Conservation (phyloP, 108 stramenopile genomes). For the Cyclotella distinguenda region DNA sequence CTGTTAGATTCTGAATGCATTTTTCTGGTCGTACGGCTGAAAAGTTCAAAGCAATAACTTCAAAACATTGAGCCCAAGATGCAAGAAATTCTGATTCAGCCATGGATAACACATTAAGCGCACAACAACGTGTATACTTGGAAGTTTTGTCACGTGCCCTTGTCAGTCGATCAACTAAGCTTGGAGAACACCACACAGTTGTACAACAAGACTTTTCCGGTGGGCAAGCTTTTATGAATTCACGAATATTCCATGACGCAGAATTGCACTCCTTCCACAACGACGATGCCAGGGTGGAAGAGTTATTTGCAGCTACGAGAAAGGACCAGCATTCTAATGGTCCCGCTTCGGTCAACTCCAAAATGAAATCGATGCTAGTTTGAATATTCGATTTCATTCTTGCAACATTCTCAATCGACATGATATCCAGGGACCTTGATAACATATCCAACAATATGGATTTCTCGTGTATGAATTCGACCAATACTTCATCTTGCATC, state of each 20-base stretch:
- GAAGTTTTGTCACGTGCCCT: neutral
- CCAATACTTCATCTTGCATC: constrained; percentile 10
- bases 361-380: constrained; percentile 26
- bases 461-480: constrained; percentile 12
- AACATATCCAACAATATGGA: constrained; percentile 23
- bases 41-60: constrained; percentile 13
- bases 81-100: constrained; percentile 17
- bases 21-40: constrained; percentile 7
- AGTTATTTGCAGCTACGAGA: constrained; percentile 16
- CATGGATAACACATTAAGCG: constrained; percentile 12
- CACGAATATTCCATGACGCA: constrained; percentile 10
- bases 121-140: constrained; percentile 12
- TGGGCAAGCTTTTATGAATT: constrained; percentile 25
- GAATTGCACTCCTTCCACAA: constrained; percentile 17
- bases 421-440: constrained; percentile 20
- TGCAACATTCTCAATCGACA: constrained; percentile 32
- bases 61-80: constrained; percentile 31
- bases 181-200: constrained; percentile 35
- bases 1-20: constrained; percentile 13
- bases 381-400: constrained; percentile 13
- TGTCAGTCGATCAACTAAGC: constrained; percentile 1
- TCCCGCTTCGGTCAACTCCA: constrained; percentile 20
- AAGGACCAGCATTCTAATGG: constrained; percentile 31
- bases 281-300: constrained; percentile 25
- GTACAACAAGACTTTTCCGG: constrained; percentile 12